These are phyloP conservation scores for Xerocomellus chrysenteron DNA, from an alignment of 768 basidiomycete genomes.

Conservation along the genomic window DNA sequence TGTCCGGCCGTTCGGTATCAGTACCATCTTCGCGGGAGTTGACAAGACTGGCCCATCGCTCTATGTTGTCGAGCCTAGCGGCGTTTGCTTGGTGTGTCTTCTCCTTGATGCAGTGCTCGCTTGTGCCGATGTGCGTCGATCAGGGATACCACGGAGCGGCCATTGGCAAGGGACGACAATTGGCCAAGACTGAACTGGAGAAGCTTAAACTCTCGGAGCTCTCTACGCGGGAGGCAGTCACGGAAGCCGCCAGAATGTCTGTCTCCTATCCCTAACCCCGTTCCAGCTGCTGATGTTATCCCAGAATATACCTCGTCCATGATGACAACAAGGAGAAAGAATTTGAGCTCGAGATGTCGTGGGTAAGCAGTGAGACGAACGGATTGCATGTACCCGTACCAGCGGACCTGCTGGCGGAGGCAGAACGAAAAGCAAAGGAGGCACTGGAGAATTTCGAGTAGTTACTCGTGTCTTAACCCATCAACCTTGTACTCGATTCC, in stretches of 20 bases:
- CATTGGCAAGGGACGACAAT: constrained; percentile 96
- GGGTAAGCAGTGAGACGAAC: constrained; percentile 86
- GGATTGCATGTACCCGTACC: constrained; percentile 83
- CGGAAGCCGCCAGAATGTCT: constrained; percentile 94
- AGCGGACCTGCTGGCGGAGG: constrained; percentile 78
- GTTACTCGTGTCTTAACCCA: constrained; percentile 14
- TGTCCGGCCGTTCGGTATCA: constrained; percentile 95
- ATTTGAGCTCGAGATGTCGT: constrained; percentile 97
- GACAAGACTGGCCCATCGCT: constrained; percentile 87
- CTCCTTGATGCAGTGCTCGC: not conserved
- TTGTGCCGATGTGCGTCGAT: not conserved
- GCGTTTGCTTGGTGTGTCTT: constrained; percentile 76
- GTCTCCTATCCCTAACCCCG: constrained; percentile 28
- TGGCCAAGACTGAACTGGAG: constrained; percentile 98
- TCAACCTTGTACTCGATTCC: constrained; percentile 5
- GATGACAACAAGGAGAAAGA: constrained; percentile 98
- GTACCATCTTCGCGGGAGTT: constrained; percentile 85
- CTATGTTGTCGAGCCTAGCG: constrained; percentile 93
- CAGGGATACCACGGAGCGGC: constrained; percentile 96
- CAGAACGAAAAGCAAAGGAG: constrained; percentile 84
- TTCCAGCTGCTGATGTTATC: constrained; percentile 6
- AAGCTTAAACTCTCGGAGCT: constrained; percentile 87
- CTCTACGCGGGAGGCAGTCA: constrained; percentile 79
- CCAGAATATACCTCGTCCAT: constrained; percentile 94
- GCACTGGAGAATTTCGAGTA: constrained; percentile 71